Evolutionary conservation across 352 stramenopile genomes (phyloP).

Genomic region (Pythium rishiriense): DNA sequence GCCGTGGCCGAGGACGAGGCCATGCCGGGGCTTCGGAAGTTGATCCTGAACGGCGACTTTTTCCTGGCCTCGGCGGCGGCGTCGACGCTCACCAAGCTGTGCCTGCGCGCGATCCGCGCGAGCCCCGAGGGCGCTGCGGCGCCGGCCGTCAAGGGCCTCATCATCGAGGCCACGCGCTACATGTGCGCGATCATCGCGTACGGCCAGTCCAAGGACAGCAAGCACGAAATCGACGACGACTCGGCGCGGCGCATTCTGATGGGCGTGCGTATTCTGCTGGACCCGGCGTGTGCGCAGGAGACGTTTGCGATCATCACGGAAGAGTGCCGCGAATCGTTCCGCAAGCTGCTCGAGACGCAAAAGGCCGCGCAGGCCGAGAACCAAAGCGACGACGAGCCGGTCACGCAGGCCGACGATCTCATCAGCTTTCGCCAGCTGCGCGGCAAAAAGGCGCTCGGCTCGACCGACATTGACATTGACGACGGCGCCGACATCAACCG

Average conservation of each 20-base stretch:
- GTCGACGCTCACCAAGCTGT: slow-evolving; percentile 97
- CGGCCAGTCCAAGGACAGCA: slow-evolving; percentile 70
- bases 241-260: slow-evolving; percentile 95
- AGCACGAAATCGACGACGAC: slow-evolving; percentile 92
- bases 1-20: slow-evolving; percentile 59
- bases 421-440: slow-evolving; percentile 98
- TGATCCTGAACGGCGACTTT: slow-evolving; percentile 94
- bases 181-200: slow-evolving; percentile 79
- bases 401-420: slow-evolving; percentile 92
- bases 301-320: slow-evolving; percentile 78
- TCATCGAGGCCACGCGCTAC: slow-evolving; percentile 67
- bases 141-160: slow-evolving; percentile 61
- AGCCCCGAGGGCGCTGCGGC: slow-evolving; percentile 43
- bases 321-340: slow-evolving; percentile 80
- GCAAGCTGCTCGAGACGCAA: slow-evolving; percentile 69
- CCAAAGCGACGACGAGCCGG: slow-evolving; percentile 51
- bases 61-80: slow-evolving; percentile 95
- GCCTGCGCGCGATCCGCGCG: slow-evolving; percentile 83
- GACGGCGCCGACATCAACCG: slow-evolving; percentile 96
- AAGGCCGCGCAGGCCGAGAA: slow-evolving; percentile 69
- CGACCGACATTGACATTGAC: slow-evolving; percentile 97
- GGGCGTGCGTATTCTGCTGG: slow-evolving; percentile 93
- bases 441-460: slow-evolving; percentile 90
- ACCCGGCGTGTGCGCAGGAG: slow-evolving; percentile 78
- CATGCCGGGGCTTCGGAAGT: slow-evolving; percentile 78